Base-by-base conservation (phyloP, 345 rosid species). In the rapeseed (Brassica napus) region DNA sequence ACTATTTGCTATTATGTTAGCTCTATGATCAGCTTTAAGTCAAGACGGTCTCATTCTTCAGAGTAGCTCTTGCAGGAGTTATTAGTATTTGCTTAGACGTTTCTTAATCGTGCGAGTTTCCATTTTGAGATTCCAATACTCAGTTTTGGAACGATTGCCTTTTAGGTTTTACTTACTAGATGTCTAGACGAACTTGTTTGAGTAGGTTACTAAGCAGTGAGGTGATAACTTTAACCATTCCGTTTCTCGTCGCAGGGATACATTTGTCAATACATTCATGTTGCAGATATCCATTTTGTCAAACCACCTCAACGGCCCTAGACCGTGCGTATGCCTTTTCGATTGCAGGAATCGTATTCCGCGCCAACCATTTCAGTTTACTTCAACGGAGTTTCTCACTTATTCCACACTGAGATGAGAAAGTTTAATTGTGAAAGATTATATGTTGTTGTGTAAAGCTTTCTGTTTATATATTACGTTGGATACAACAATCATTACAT, bases 241-340 rank as follows among this genome's bases (percentile, higher is more conserved):
- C 71, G 65, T 32, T 49, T 6, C 37, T 65, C 55, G 84, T 81
- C 32, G 62, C 89, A 92, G 98, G 87, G 94, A 91, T 81, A 87
- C 97, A 47, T 93, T 93, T 71, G 94, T 96, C 72, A 90, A 88
- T 72, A 88, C 98, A 59, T 93, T 90, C 58, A 92, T 95, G 93
- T 66, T 92, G 76, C 99, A 93, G 85, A 88, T 96, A 60, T 91
- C 88, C 4, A 86, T 93, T 63, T 77, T 92, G 71, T 92, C 95
- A 4, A 93, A 91, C 84, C 95, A 90, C 59, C 90, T 89, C 10
- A 91, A 90, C 3, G 95, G 92, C 34, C 95, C 98, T 80, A 42
- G 49, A 42, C 49, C 49, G 14, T 39, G 47, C 14, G 47, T 39
- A 39, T 39, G 31, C 31, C 31, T 28, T 76, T 60, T 8, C 4